Base-by-base conservation (phyloP, 2,329 filamentous ascomycete genomes). In the Alternaria sp. region DNA sequence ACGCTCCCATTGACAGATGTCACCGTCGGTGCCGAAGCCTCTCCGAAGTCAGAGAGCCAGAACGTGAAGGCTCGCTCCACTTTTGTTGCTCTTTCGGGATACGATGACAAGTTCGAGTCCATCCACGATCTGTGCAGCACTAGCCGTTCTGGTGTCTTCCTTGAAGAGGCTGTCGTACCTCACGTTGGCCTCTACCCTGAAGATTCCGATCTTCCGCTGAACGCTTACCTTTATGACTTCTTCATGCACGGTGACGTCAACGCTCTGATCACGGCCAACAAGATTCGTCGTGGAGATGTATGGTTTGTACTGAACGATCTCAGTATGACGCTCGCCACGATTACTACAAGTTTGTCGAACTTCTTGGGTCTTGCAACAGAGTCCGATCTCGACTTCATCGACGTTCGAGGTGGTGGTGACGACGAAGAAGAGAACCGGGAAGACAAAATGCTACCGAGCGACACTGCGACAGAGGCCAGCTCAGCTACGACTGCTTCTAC, bases 281-380 rank as follows among this genome's bases (percentile, higher is more conserved):
- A 85, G 3, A 89, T 95, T 72, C 87, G 87, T 47, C 80, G 82
- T 2, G 86, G 87, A 5, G 90, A 93, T 50, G 84, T 92, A 9
- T 94, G 91, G 92, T 94, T 90, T 71, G 74, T 86, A 2, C 82
- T 94, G 3, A 92, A 93, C 64, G 87, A 90, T 71, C 89, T 89
- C 75, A 88, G 86, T 14, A 82, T 88, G 58, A 81, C 90, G 0
- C 82, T 92, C 0, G 90, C 90, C 1, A 92, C 92, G 10, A 92
- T 96, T 67, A 86, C 92, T 33, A 89, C 89, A 0, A 88, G 86
- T 51, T 76, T 92, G 2, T 83, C 83, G 6, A 86, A 86, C 65
- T 87, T 89, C 69, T 81, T 89, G 66, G 85, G 85, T 20, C 79
- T 86, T 5, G 80, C 79, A 11, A 70, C 79, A 4, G 80, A 79